Evolutionary conservation across 2,329 filamentous ascomycete species (phyloP), one percentile per base, ranked within the genome.

Genomic region (Parasarocladium wereldwijsianum): DNA sequence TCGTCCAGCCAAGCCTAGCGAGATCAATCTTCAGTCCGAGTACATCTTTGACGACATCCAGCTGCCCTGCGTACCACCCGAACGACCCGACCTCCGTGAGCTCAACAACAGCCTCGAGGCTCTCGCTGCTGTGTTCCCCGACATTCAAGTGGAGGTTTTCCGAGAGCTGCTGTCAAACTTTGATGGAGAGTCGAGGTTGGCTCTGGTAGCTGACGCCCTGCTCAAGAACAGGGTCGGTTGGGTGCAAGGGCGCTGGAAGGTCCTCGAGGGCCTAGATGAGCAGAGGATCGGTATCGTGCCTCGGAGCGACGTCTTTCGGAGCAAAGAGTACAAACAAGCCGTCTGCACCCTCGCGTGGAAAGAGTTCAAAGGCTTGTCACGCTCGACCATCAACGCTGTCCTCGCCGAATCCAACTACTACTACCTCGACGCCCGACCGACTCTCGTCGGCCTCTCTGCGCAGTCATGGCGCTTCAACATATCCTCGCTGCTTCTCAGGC

Each of bases 61-160:
- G 41, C 57, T 76, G 16, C 49, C 47, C 13, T 56, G 57, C 25
- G 38, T 60, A 15, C 49, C 52, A 6, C 54, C 58, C 39, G 69
- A 76, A 35, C 57, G 66, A 20, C 66, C 69, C 22, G 68, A 83
- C 42, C 61, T 85, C 15, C 62, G 68, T 39, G 70, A 77, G 34
- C 63, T 87, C 28, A 87, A 87, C 54, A 60, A 61, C 29, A 66
- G 72, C 41, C 69, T 90, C 38, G 67, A 70, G 36, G 70, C 66
- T 9, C 66, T 90, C 24, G 70, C 73, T 14, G 70, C 70, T 27
- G 64, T 86, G 7, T 90, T 90, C 40, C 82, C 82, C 17, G 72
- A 86, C 50, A 62, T 86, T n/a, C 77, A 84, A 50, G 63, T 81
- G 35, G 79, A 86, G 40, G 81, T 86, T 12, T 83, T 90, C 46